These are phyloP conservation scores for Scytalidium lignicola DNA, from an alignment of 2,329 filamentous ascomycete species.

Conservation along the genomic window DNA sequence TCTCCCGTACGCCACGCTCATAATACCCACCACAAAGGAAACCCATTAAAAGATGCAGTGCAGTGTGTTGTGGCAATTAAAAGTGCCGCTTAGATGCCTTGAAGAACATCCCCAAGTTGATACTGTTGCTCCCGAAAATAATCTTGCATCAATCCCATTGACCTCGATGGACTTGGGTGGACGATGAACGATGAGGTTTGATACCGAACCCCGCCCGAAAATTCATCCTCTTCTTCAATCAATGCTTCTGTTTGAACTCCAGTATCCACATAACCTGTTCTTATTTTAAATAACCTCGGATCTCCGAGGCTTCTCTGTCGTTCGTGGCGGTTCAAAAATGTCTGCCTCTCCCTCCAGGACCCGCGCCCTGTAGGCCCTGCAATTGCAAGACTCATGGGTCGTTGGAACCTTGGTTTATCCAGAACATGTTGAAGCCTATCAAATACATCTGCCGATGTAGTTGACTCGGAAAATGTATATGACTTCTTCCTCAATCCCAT, in stretches of 20 bases:
- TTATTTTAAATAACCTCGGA: background rate
- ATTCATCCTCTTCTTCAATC: background rate
- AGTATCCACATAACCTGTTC: slow-evolving; percentile 1
- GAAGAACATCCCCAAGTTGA: slow-evolving; percentile 13
- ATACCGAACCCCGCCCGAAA: background rate
- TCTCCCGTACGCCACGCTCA: too few relatives aligned
- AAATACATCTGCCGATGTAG: slow-evolving; percentile 1
- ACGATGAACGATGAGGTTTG: background rate
- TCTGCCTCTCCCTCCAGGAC: slow-evolving; percentile 5
- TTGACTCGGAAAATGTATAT: slow-evolving; percentile 9
- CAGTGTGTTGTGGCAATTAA: too few relatives aligned
- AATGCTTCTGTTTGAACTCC: slow-evolving; percentile 3
- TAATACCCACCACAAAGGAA: too few relatives aligned
- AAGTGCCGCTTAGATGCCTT: slow-evolving; percentile 13
- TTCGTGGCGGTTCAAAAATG: background rate
- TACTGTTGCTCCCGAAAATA: slow-evolving; percentile 10
- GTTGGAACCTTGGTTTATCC: slow-evolving; percentile 5
- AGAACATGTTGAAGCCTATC: background rate
- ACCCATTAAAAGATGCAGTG: too few relatives aligned
- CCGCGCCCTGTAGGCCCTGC: slow-evolving; percentile 1
- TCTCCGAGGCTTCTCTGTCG: background rate
- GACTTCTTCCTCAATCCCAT: slow-evolving; percentile 9
- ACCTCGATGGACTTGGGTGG: slow-evolving; percentile 1
- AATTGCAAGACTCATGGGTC: slow-evolving; percentile 5
- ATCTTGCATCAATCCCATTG: slow-evolving; percentile 13